These are phyloP conservation scores for Drechslera avenae DNA, from an alignment of 2,329 filamentous ascomycete species.

Conservation along the genomic window DNA sequence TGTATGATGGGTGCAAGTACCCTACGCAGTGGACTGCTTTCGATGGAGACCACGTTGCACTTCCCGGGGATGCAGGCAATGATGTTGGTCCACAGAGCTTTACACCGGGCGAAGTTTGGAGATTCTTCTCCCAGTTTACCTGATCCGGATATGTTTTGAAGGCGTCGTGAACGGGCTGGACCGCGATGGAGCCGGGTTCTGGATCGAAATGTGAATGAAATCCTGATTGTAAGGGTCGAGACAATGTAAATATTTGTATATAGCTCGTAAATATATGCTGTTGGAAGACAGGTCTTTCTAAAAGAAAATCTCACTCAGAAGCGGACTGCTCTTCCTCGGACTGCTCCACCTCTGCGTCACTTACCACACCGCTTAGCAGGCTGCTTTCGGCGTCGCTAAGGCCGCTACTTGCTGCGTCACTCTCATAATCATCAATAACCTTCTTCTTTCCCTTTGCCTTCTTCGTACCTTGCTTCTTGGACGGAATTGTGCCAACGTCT, in stretches of 20 bases:
- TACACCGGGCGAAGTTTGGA: slow-evolving; percentile 38
- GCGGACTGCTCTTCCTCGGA: slow-evolving; percentile 8
- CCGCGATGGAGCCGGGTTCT: too few relatives aligned
- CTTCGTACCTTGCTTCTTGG: slow-evolving; percentile 20
- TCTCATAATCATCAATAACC: slow-evolving; percentile 28
- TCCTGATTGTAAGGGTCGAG: not conserved
- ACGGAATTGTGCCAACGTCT: slow-evolving; percentile 30
- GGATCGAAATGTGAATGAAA: not conserved
- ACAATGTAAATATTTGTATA: slow-evolving; percentile 2
- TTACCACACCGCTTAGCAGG: slow-evolving; percentile 32
- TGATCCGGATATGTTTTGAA: not conserved
- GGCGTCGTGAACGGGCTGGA: not conserved
- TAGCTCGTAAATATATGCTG: not conserved
- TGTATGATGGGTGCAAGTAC: slow-evolving; percentile 40
- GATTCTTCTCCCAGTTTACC: slow-evolving; percentile 40
- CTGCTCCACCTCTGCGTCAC: slow-evolving; percentile 31
- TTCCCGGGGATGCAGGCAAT: slow-evolving; percentile 25
- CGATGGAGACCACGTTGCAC: slow-evolving; percentile 26
- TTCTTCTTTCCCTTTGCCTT: slow-evolving; percentile 23
- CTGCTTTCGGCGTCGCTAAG: slow-evolving; percentile 19
- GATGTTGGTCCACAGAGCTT: too few relatives aligned
- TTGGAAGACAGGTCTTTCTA: not conserved
- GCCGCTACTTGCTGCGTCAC: slow-evolving; percentile 29
- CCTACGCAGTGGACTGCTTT: slow-evolving; percentile 43
- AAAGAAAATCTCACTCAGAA: not conserved